Conservation (phyloP, 2,329 filamentous ascomycete genomes). For the Coniochaeta pulveracea region DNA sequence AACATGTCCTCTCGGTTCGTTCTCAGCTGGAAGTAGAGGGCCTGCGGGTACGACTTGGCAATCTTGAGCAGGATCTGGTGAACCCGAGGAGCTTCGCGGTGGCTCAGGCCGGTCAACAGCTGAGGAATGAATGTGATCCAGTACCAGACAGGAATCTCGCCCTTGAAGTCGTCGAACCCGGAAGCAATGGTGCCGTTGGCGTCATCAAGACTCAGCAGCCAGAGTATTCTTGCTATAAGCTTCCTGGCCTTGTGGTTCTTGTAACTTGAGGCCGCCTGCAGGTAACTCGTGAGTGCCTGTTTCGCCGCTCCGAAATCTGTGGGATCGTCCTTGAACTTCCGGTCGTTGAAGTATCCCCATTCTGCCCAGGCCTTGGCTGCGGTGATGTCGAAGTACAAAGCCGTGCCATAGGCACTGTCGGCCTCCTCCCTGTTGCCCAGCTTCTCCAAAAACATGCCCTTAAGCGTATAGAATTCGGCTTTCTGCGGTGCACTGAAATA, state of each 20-base stretch:
- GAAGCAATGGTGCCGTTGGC: conserved; percentile 69
- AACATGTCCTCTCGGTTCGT: conserved; percentile 92
- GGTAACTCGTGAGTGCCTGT: conserved; percentile 88
- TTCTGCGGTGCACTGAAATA: conserved; percentile 96
- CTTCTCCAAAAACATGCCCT: conserved; percentile 98
- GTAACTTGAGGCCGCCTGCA: conserved; percentile 91
- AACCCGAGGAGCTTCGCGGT: conserved; percentile 82
- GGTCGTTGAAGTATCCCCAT: conserved; percentile 97
- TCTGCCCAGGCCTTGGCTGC: conserved; percentile 97
- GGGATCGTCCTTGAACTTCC: conserved; percentile 87
- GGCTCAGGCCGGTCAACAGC: conserved; percentile 78
- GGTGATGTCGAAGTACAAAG: conserved; percentile 89
- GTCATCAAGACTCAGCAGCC: conserved; percentile 91
- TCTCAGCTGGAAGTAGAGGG: conserved; percentile 88
- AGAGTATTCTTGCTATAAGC: conserved; percentile 82
- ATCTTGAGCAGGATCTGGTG: conserved; percentile 84
- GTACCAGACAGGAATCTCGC: conserved; percentile 96
- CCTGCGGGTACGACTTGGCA: conserved; percentile 90
- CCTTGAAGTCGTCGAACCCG: conserved; percentile 93
- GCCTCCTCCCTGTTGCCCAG: conserved; percentile 83
- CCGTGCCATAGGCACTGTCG: conserved; percentile 87
- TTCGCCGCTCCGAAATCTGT: conserved; percentile 71
- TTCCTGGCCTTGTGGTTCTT: conserved; percentile 96
- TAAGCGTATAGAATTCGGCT: conserved; percentile 96
- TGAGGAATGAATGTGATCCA: conserved; percentile 99